A percentile compares a stretch with the other conserved stretches of the same genome.
Evolutionary conservation across 352 stramenopile genomes (phyloP).

Genomic region (Phytophthora ramorum): DNA sequence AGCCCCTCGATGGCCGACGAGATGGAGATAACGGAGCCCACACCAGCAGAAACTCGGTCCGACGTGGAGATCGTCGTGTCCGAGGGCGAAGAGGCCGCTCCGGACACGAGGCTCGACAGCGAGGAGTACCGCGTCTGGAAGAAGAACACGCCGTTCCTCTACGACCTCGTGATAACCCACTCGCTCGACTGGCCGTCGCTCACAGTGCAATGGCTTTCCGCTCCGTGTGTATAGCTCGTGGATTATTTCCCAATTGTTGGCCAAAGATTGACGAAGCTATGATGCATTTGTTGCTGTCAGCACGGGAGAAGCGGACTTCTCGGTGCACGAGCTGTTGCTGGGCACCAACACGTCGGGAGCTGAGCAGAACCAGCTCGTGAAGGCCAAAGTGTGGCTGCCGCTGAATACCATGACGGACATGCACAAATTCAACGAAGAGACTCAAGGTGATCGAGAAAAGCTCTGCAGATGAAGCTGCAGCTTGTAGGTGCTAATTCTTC

Average conservation of each 20-base stretch:
- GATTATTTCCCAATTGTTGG: background rate
- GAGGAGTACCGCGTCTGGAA: slow-evolving; percentile 99
- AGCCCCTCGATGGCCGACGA: slow-evolving; percentile 12
- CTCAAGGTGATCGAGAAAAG: slow-evolving; percentile 33
- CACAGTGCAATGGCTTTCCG: slow-evolving; percentile 97
- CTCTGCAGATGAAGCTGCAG: background rate
- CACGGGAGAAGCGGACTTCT: slow-evolving; percentile 86
- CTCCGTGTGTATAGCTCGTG: slow-evolving; percentile 8
- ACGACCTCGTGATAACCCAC: slow-evolving; percentile 98
- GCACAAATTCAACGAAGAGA: slow-evolving; percentile 96
- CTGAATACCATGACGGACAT: slow-evolving; percentile 93
- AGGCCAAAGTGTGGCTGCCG: slow-evolving; percentile 94
- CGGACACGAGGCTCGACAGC: slow-evolving; percentile 93
- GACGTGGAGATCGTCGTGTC: slow-evolving; percentile 10
- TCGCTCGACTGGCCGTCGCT: slow-evolving; percentile 99
- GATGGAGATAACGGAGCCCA: slow-evolving; percentile 6
- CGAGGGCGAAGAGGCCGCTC: slow-evolving; percentile 45
- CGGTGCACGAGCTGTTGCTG: slow-evolving; percentile 96
- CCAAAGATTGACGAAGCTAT: background rate
- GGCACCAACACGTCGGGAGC: slow-evolving; percentile 97
- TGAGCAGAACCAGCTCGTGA: slow-evolving; percentile 88
- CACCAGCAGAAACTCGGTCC: slow-evolving; percentile 5
- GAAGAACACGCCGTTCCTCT: slow-evolving; percentile 99
- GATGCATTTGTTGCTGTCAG: slow-evolving; percentile 10
- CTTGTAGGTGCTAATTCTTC: slow-evolving; percentile 3